Evolutionary conservation across 768 basidiomycete genomes (phyloP), one percentile per base, ranked within the genome.

Genomic region (Trametes elegans): DNA sequence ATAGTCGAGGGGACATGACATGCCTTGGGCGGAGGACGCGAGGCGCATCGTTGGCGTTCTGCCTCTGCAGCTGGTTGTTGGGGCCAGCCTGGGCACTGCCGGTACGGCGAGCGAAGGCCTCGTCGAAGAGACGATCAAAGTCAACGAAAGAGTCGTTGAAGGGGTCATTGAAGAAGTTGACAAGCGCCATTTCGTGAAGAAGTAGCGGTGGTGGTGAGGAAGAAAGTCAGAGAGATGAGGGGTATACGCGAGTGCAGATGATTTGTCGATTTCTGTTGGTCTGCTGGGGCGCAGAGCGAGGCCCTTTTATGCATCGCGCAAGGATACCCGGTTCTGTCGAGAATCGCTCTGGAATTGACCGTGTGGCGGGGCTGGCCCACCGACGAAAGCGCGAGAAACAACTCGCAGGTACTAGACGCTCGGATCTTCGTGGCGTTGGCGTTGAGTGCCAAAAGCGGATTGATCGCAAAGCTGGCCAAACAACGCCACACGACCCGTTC

Each of bases 321-420:
- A 11, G 3, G 11, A 13, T 13, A 6, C 34, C 21, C 29, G 6
- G 28, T 32, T 7, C 5, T 45, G 19, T 45, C n/a, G 44, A 32
- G 6, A 19, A 5, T 26, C 27, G 5, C 23, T 23, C 8, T 11
- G 21, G 6, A 27, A 18, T 9, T 18, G n/a, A 31, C 44, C n/a
- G 10, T 28, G 19, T 32, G 19, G 31, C n/a, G 19, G 11, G n/a
- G 13, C 43, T 13, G 29, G 28, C 21, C n/a, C 14, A n/a, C 19
- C 31, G n/a, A 32, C 45, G 45, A 46, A 46, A 46, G 45, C 34
- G 35, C 45, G 45, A 46, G 45, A 46, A 46, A 19, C 21, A 32
- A 32, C 41, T 3, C 5, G 24, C n/a, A n/a, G n/a, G n/a, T n/a
- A 35, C 7, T 43, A 28, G 26, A 16, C 41, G 41, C 41, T 16